Conservation (phyloP, 768 basidiomycete species). For the Mycena haematopus region DNA sequence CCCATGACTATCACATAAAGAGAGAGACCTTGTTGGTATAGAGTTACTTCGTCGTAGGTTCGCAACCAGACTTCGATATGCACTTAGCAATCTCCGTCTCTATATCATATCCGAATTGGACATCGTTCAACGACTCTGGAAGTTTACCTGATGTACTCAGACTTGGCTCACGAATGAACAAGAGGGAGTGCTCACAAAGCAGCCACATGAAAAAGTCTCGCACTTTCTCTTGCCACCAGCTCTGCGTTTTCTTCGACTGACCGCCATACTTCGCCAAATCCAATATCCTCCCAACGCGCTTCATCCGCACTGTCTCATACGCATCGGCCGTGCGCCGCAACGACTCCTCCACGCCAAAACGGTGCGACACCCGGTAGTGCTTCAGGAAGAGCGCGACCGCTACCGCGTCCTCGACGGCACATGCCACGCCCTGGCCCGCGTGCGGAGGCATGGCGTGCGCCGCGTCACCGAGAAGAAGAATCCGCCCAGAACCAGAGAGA, state of each 20-base stretch:
- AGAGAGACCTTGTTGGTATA: slow-evolving; percentile 8
- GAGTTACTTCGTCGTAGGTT: slow-evolving; percentile 7
- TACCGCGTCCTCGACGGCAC: slow-evolving; percentile 48
- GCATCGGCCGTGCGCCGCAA: slow-evolving; percentile 35
- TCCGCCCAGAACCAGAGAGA: slow-evolving; percentile 37
- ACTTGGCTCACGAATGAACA: not conserved
- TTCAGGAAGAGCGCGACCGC: slow-evolving; percentile 43
- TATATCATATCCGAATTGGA: slow-evolving; percentile 37
- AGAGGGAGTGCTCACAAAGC: slow-evolving; percentile 35
- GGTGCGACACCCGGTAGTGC: slow-evolving; percentile 35
- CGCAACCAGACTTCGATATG: slow-evolving; percentile 27
- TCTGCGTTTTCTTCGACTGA: slow-evolving; percentile 40
- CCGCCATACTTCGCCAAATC: slow-evolving; percentile 41
- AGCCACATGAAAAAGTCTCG: slow-evolving; percentile 43
- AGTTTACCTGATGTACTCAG: slow-evolving; percentile 33
- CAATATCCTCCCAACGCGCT: slow-evolving; percentile 40
- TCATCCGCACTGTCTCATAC: slow-evolving; percentile 43
- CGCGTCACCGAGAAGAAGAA: slow-evolving; percentile 51
- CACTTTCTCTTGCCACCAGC: slow-evolving; percentile 39
- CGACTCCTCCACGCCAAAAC: slow-evolving; percentile 25
- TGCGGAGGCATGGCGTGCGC: slow-evolving; percentile 53
- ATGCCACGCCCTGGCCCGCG: slow-evolving; percentile 48
- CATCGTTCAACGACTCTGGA: slow-evolving; percentile 39
- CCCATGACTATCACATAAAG: slow-evolving; percentile 4
- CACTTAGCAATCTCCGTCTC: slow-evolving; percentile 35